These are phyloP conservation scores for Phytophthora agathidicida DNA, from an alignment of 352 stramenopile genomes.

Conservation along the genomic window DNA sequence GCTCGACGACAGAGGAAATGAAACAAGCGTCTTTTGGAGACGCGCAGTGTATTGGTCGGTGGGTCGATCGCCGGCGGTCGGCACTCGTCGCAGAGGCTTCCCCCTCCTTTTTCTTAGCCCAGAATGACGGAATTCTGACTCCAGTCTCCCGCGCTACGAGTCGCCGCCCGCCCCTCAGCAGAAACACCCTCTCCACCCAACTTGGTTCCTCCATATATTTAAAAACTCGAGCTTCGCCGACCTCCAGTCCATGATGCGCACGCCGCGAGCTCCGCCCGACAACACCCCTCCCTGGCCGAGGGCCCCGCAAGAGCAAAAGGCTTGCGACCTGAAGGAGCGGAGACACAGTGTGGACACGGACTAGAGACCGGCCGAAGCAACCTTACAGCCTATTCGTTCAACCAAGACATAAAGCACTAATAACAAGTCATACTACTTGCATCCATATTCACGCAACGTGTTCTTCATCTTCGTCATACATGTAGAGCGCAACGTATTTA, in stretches of 20 bases:
- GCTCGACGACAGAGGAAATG: constrained; percentile 30
- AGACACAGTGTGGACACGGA: constrained; percentile 1
- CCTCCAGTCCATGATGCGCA: constrained; percentile 4
- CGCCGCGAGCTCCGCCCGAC: constrained; percentile 19
- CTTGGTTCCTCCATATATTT: constrained; percentile 39
- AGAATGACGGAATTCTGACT: constrained; percentile 52
- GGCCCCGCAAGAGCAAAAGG: constrained; percentile 32
- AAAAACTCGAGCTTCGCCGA: constrained; percentile 11
- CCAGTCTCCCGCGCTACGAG: constrained; percentile 15
- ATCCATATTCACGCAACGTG: not conserved
- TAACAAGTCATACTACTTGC: not conserved
- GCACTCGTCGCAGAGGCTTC: constrained; percentile 15
- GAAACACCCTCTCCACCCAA: constrained; percentile 28
- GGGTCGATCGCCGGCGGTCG: constrained; percentile 41
- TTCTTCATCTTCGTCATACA: too few species aligned
- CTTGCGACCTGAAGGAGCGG: constrained; percentile 28
- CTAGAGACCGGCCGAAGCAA: constrained; percentile 5
- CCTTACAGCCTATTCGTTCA: constrained; percentile 19
- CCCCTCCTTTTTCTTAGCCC: constrained; percentile 28
- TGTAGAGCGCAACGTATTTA: too few species aligned
- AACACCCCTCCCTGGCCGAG: constrained; percentile 40
- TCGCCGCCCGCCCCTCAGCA: constrained; percentile 21
- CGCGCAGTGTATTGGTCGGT: constrained; percentile 41
- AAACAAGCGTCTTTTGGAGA: constrained; percentile 15
- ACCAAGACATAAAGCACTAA: constrained; percentile 15